Evolutionary conservation across 2,329 filamentous ascomycete genomes (phyloP).

Genomic region (Rhinocladiella mackenziei): DNA sequence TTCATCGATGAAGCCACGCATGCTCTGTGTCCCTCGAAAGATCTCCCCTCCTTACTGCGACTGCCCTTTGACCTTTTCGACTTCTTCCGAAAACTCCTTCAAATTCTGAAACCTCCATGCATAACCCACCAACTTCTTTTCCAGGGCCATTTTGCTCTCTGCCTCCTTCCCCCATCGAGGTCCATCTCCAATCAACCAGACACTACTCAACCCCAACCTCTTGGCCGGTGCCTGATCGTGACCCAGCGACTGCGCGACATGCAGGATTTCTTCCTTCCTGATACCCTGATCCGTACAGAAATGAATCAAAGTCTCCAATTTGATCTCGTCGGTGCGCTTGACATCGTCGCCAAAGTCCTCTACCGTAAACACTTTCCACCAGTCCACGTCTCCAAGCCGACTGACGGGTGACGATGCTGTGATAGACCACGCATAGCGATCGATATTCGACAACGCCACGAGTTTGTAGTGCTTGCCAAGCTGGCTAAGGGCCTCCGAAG

Average conservation of each 20-base stretch:
- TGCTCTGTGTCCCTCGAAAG: too few relatives aligned
- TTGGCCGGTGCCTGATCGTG: constrained; percentile 66
- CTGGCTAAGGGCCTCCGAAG: constrained; percentile 49
- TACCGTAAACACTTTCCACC: constrained; percentile 52
- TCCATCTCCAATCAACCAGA: constrained; percentile 46
- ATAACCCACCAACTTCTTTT: constrained; percentile 28
- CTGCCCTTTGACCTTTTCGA: constrained; percentile 10
- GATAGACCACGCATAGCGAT: constrained; percentile 48
- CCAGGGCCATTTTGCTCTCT: constrained; percentile 28
- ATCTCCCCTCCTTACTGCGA: too few relatives aligned
- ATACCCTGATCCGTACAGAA: constrained; percentile 54
- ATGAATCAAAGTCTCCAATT: constrained; percentile 45
- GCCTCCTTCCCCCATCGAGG: constrained; percentile 28
- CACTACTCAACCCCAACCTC: constrained; percentile 56
- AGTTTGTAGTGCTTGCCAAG: constrained; percentile 52
- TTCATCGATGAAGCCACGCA: too few relatives aligned
- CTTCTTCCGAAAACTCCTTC: constrained; percentile 21
- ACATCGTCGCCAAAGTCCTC: constrained; percentile 63
- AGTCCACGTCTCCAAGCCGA: constrained; percentile 56
- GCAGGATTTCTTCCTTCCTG: constrained; percentile 55
- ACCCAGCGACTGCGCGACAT: constrained; percentile 64
- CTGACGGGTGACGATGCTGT: constrained; percentile 47
- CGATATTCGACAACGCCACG: constrained; percentile 56
- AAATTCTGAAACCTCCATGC: constrained; percentile 26
- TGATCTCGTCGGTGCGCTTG: constrained; percentile 25